Conservation (phyloP, 306 rosid species). For the Pyrus pyrifolia region DNA sequence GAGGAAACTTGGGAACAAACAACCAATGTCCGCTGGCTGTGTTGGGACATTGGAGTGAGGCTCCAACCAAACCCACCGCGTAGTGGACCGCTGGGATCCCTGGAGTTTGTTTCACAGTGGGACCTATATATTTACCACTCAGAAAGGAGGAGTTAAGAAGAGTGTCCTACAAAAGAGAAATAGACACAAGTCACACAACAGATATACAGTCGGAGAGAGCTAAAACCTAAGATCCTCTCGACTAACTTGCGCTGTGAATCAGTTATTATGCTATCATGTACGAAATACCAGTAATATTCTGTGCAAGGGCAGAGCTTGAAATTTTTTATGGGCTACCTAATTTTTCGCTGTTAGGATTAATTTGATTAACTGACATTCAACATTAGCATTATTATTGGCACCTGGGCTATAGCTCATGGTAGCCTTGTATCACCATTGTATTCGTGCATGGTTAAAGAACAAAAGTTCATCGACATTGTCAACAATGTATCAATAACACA, state of each 20-base stretch:
- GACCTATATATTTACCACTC: slow-evolving; percentile 27
- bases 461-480: too few relatives aligned
- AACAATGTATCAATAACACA: too few relatives aligned
- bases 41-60: slow-evolving; percentile 22
- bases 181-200: too few relatives aligned
- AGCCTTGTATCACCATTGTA: background rate
- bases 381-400: background rate
- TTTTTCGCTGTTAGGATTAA: too few relatives aligned
- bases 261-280: too few relatives aligned
- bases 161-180: too few relatives aligned
- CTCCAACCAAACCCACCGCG: slow-evolving; percentile 30
- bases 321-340: too few relatives aligned
- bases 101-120: slow-evolving; percentile 39
- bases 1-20: background rate
- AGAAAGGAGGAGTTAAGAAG: background rate
- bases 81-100: slow-evolving; percentile 15
- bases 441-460: background rate
- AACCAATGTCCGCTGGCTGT: slow-evolving; percentile 29
- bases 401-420: background rate
- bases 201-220: too few relatives aligned
- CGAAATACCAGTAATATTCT: too few relatives aligned
- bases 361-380: background rate
- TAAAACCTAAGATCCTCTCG: too few relatives aligned
- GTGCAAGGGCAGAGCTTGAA: too few relatives aligned
- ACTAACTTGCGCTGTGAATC: too few relatives aligned